These are phyloP conservation scores for Spathaspora hagerdaliae DNA, from an alignment of 805 yeast genomes.

Conservation along the genomic window DNA sequence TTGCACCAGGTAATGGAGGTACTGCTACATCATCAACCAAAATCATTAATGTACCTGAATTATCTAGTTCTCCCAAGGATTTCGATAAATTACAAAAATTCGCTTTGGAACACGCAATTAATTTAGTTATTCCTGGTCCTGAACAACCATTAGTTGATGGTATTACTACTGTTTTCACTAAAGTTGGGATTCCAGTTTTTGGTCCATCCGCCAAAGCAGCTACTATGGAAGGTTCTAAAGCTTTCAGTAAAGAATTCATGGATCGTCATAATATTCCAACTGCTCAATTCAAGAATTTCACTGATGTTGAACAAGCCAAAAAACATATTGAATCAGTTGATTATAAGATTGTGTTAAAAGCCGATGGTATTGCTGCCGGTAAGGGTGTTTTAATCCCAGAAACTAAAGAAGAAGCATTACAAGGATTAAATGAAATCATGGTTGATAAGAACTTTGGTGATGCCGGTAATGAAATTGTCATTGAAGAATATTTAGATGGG, in stretches of 20 bases:
- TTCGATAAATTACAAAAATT: constrained; percentile 69
- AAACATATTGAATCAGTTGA: constrained; percentile 60
- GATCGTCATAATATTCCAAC: constrained; percentile 89
- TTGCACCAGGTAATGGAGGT: constrained; percentile 98
- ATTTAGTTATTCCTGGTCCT: constrained; percentile 94
- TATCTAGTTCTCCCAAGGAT: constrained; percentile 62
- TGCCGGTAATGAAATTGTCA: constrained; percentile 91
- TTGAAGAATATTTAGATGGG: constrained; percentile 95
- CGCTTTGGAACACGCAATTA: constrained; percentile 63
- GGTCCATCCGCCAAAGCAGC: constrained; percentile 96
- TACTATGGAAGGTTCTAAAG: constrained; percentile 92
- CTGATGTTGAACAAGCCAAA: constrained; percentile 69
- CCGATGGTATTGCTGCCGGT: constrained; percentile 98
- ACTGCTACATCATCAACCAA: constrained; percentile 54
- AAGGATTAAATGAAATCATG: constrained; percentile 85
- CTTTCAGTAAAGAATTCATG: constrained; percentile 93
- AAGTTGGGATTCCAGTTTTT: constrained; percentile 90
- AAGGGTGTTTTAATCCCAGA: constrained; percentile 95
- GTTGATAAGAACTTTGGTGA: constrained; percentile 80
- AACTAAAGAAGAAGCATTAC: constrained; percentile 76
- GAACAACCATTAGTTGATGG: constrained; percentile 98
- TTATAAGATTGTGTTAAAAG: constrained; percentile 86
- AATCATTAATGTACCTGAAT: constrained; percentile 61
- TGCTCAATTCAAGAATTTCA: constrained; percentile 83
- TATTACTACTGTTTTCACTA: constrained; percentile 63